Evolutionary conservation across 306 rosid genomes (phyloP).

Genomic region (Quercus suber): DNA sequence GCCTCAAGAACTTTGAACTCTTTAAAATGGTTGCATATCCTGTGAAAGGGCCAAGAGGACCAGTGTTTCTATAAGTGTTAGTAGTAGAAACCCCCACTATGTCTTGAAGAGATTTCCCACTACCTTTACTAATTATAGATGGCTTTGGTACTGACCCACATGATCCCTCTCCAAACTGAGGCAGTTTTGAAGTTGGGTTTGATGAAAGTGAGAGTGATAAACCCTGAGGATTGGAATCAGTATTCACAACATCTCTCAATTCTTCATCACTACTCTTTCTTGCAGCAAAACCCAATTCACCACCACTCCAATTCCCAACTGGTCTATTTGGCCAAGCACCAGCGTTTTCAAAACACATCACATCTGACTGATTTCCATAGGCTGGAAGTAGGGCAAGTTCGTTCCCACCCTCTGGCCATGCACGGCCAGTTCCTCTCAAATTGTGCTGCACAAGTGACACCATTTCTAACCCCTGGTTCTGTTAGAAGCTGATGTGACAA

Average conservation of each 20-base stretch:
- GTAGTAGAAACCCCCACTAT: conserved; percentile 46
- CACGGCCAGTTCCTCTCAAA: conserved; percentile 14
- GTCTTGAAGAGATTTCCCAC: conserved; percentile 59
- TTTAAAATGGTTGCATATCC: conserved; percentile 88
- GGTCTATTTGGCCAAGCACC: conserved; percentile 42
- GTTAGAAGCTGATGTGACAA: conserved; percentile 44
- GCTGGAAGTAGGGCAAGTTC: conserved; percentile 44
- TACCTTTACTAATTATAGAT: conserved; percentile 38
- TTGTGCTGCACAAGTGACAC: conserved; percentile 26
- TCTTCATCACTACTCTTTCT: conserved; percentile 23
- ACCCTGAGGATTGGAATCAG: conserved; percentile 65
- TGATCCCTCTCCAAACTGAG: conserved; percentile 32
- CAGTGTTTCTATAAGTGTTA: conserved; percentile 43
- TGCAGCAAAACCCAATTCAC: conserved; percentile 23
- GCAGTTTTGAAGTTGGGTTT: conserved; percentile 43
- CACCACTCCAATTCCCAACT: conserved; percentile 17
- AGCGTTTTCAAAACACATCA: conserved; percentile 26
- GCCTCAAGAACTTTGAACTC: conserved; percentile 74
- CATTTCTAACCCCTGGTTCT: conserved; percentile 34
- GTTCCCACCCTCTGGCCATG: conserved; percentile 32
- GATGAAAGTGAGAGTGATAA: conserved; percentile 81
- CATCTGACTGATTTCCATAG: conserved; percentile 36
- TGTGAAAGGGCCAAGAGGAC: conserved; percentile 96
- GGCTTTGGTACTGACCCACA: conserved; percentile 35
- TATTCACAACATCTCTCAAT: conserved; percentile 13